These are phyloP conservation scores for Dictyostelium capitatum DNA, from an alignment of 78 protist species.

Conservation along the genomic window DNA sequence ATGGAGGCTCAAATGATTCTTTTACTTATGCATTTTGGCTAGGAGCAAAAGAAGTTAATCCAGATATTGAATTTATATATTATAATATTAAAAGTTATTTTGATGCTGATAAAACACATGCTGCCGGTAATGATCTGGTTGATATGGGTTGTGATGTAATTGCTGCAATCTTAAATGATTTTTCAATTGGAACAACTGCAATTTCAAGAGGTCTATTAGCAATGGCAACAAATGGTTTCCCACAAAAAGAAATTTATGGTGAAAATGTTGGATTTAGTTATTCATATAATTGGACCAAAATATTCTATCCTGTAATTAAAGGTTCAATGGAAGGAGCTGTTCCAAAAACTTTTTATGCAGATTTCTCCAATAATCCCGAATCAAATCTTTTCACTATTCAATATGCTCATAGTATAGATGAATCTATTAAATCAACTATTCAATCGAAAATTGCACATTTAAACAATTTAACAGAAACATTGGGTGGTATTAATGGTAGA, in stretches of 20 bases:
- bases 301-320: neutral
- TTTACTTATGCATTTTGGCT: neutral
- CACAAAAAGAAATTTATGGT: constrained; percentile 20
- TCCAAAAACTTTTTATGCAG: neutral
- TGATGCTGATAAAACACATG: neutral
- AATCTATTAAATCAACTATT: neutral
- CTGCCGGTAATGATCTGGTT: neutral
- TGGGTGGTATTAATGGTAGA: neutral
- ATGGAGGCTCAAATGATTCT: neutral
- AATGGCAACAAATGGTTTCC: constrained; percentile 41
- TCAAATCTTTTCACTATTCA: neutral
- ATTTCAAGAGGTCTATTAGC: neutral
- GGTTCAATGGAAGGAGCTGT: neutral
- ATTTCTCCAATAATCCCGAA: neutral
- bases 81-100: constrained; percentile 16
- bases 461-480: too few species aligned
- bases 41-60: neutral
- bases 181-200: neutral
- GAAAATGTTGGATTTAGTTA: constrained; percentile 8
- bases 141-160: neutral
- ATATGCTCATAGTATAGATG: neutral
- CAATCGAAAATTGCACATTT: neutral
- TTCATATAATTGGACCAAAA: constrained; percentile 19
- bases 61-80: neutral
- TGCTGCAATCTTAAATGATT: neutral